Percentiles rank a stretch among this genome's conserved stretches.
phyloP scores from a whole-genome alignment of 805 yeast species.

The Lachancea kluyveri region DNA sequence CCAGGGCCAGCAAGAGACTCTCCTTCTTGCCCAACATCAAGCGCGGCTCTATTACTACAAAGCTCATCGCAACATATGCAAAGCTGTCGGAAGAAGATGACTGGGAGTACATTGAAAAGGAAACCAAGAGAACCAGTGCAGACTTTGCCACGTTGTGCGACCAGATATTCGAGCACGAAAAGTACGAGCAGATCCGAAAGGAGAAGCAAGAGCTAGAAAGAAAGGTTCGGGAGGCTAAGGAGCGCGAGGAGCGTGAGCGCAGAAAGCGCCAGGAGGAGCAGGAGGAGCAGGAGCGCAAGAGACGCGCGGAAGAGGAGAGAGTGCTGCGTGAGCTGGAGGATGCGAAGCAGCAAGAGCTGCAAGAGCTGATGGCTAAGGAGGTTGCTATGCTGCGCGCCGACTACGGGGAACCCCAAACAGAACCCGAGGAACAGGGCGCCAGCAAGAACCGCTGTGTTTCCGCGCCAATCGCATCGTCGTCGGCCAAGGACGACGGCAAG shows the following conservation, averaged over 20 bases:
- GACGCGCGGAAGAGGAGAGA: constrained; percentile 11
- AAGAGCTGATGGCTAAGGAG: constrained; percentile 23
- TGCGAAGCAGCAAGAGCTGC: constrained; percentile 26
- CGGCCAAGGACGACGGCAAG: constrained; percentile 9
- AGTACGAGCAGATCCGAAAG: constrained; percentile 50
- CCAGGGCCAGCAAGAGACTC: constrained; percentile 31
- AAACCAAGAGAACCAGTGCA: constrained; percentile 68
- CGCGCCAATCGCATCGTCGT: constrained; percentile 26
- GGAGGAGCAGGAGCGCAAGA: constrained; percentile 19
- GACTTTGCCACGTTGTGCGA: constrained; percentile 76
- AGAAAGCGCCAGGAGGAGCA: constrained; percentile 22
- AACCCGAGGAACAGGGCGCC: not conserved
- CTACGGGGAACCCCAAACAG: constrained; percentile 4
- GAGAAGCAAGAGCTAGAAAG: constrained; percentile 39
- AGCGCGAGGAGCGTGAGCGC: constrained; percentile 40
- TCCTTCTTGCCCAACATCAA: constrained; percentile 39
- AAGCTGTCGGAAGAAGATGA: constrained; percentile 57
- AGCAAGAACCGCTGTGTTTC: constrained; percentile 30
- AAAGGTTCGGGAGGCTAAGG: constrained; percentile 40
- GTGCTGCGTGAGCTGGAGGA: too few species aligned
- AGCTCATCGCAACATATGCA: constrained; percentile 66
- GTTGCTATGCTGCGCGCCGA: constrained; percentile 17
- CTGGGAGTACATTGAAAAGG: constrained; percentile 65
- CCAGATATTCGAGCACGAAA: constrained; percentile 67
- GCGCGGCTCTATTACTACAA: constrained; percentile 68